Evolutionary conservation across 345 rosid genomes (phyloP), one percentile per base, ranked within the genome.

Genomic region (Murraya koenigii): DNA sequence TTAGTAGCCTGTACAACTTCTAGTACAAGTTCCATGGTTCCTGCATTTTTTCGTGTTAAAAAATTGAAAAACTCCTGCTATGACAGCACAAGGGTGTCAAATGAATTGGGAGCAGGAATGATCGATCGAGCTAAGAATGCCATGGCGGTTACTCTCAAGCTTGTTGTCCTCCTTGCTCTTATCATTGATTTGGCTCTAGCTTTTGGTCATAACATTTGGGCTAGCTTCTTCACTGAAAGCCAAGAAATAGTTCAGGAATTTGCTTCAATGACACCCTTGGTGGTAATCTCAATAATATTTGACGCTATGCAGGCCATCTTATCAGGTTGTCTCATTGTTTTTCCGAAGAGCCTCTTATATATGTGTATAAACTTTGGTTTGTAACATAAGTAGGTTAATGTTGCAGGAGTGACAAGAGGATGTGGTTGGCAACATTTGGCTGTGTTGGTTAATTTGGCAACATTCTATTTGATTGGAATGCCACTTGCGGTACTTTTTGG

Each of bases 51-150:
- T 38, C 14, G 11, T 38, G 23, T 38, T 59, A 23, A 73, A 54
- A 73, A 59, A 73, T 23, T 36, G 22, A 59, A 47, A 32, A 61
- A 47, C 8, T 63, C 2, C 1, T 19, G 41, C 20, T 17, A 54
- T 38, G 49, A 75, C 80, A 93, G 99, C 82, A 93, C 99, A 14
- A 90, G 95, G 69, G 94, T 93, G 74, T 90, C 98, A 1, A 93
- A 95, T 56, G 95, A 92, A 73, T 66, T 92, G 71, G 99, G 96
- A 80, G 94, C 96, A 0, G 95, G 81, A 64, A 85, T 83, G 28
- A 63, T 87, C 14, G 59, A 69, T 15, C 63, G 52, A 39, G 96
- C 94, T 20, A 90, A 88, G 77, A 84, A 74, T 15, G 94, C 93
- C 14, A 88, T 85, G 84, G 52, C 11, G 0, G 84, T 87, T 68